Conservation (phyloP, 73 alveolate genomes). For the Breviolum minutum region DNA sequence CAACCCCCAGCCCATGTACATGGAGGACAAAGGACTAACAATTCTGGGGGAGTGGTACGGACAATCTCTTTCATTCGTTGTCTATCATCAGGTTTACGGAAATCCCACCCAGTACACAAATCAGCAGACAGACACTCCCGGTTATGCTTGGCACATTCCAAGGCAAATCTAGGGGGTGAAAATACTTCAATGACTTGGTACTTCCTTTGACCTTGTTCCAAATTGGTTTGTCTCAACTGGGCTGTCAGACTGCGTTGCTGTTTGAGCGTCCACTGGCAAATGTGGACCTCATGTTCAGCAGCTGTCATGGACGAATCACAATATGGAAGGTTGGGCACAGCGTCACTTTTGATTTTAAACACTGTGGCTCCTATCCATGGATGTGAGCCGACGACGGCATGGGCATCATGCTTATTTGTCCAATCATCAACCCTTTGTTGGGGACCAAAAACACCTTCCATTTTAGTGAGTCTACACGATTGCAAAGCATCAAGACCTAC, state of each 20-base stretch:
- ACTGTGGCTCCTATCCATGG: not conserved
- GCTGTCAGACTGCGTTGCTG: not conserved
- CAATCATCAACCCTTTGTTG: not conserved
- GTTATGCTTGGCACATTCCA: not conserved
- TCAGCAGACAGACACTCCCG: not conserved
- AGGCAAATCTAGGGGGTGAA: not conserved
- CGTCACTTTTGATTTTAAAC: not conserved
- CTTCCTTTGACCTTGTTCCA: too few species aligned
- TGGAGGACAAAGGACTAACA: not conserved
- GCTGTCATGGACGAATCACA: not conserved
- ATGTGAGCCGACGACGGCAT: not conserved
- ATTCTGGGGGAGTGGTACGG: too few species aligned
- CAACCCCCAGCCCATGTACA: slow-evolving; percentile 42
- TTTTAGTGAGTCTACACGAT: not conserved
- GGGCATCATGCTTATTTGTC: not conserved
- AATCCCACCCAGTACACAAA: slow-evolving; percentile 40
- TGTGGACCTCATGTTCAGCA: not conserved
- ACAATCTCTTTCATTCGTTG: not conserved
- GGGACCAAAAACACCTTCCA: not conserved
- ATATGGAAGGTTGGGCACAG: too few species aligned
- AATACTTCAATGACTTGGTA: not conserved
- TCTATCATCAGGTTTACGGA: not conserved
- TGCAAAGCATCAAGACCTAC: not conserved
- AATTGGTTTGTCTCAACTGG: not conserved
- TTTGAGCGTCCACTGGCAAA: not conserved